Percentiles rank a stretch among this genome's conserved stretches.
Evolutionary conservation across 2,329 filamentous ascomycete genomes (phyloP).

Genomic region (Fusarium miscanthi): DNA sequence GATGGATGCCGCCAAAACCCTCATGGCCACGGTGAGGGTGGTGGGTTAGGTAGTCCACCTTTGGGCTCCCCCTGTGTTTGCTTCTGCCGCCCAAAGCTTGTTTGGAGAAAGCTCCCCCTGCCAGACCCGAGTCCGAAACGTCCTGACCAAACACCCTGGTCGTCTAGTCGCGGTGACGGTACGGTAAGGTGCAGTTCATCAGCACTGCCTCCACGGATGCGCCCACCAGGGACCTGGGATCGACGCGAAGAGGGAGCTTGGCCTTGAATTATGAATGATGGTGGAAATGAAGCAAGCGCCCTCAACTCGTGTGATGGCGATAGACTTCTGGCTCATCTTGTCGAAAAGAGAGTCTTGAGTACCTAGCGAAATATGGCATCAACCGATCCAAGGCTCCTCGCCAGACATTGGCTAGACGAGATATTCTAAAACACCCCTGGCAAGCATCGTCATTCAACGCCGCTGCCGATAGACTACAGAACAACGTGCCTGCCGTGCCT

Average conservation of each 20-base stretch:
- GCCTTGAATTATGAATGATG: slow-evolving; percentile 30
- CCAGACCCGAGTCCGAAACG: slow-evolving; percentile 39
- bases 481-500: slow-evolving; percentile 38
- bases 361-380: slow-evolving; percentile 32
- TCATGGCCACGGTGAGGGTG: slow-evolving; percentile 22
- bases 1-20: slow-evolving; percentile 16
- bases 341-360: slow-evolving; percentile 33
- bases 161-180: slow-evolving; percentile 39
- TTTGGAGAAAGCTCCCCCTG: slow-evolving; percentile 42
- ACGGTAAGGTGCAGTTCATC: slow-evolving; percentile 27
- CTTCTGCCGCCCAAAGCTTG: slow-evolving; percentile 46
- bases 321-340: slow-evolving; percentile 18
- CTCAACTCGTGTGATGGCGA: slow-evolving; percentile 11
- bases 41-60: slow-evolving; percentile 23
- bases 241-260: slow-evolving; percentile 38
- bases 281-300: slow-evolving; percentile 31
- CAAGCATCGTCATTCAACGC: slow-evolving; percentile 43
- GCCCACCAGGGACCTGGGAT: slow-evolving; percentile 41
- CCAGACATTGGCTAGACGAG: slow-evolving; percentile 9
- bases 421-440: slow-evolving; percentile 36
- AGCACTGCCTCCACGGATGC: slow-evolving; percentile 48
- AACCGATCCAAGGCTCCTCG: slow-evolving; percentile 18
- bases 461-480: slow-evolving; percentile 41
- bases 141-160: slow-evolving; percentile 37
- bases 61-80: slow-evolving; percentile 39